These are phyloP conservation scores for Thermothelomyces thermophilus DNA, from an alignment of 2,329 filamentous ascomycete species.

Conservation along the genomic window DNA sequence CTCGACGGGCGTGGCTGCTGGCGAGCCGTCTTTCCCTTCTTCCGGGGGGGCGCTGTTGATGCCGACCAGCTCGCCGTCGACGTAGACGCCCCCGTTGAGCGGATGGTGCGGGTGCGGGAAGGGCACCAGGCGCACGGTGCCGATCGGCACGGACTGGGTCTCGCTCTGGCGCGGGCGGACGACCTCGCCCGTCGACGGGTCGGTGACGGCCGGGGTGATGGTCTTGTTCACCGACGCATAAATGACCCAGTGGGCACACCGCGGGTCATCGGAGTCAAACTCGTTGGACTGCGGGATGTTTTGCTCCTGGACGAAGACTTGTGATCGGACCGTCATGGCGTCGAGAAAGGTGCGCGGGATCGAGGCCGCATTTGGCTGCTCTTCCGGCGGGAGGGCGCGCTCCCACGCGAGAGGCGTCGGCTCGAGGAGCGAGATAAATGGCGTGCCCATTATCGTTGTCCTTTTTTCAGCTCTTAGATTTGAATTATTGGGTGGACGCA, in stretches of 20 bases:
- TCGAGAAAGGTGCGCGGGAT: slow-evolving; percentile 54
- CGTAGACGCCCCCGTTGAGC: slow-evolving; percentile 42
- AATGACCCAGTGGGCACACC: slow-evolving; percentile 71
- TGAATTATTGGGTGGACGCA: neutral
- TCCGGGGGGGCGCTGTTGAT: neutral
- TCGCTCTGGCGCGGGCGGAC: slow-evolving; percentile 38
- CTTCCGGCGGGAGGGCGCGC: slow-evolving; percentile 32
- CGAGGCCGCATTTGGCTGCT: slow-evolving; percentile 35
- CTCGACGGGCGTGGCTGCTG: no score
- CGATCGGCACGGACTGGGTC: slow-evolving; percentile 52
- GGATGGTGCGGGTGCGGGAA: slow-evolving; percentile 68
- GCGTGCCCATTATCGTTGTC: slow-evolving; percentile 29
- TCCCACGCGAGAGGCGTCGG: slow-evolving; percentile 47
- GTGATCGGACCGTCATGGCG: slow-evolving; percentile 55
- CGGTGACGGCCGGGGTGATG: slow-evolving; percentile 35
- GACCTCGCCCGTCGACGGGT: slow-evolving; percentile 37
- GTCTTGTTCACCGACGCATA: slow-evolving; percentile 59
- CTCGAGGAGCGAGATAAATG: slow-evolving; percentile 42
- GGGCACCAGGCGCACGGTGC: slow-evolving; percentile 73
- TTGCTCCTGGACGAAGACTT: slow-evolving; percentile 58
- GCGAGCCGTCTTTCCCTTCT: no score
- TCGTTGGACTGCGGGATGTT: slow-evolving; percentile 58
- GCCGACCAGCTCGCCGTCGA: slow-evolving; percentile 35
- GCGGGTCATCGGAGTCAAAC: slow-evolving; percentile 71
- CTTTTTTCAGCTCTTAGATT: neutral